Percentiles rank a stretch among this genome's conserved stretches.
Evolutionary conservation across 1,284 basidiomycete species (phyloP).

Genomic region (Melanopsichium pennsylvanicum): DNA sequence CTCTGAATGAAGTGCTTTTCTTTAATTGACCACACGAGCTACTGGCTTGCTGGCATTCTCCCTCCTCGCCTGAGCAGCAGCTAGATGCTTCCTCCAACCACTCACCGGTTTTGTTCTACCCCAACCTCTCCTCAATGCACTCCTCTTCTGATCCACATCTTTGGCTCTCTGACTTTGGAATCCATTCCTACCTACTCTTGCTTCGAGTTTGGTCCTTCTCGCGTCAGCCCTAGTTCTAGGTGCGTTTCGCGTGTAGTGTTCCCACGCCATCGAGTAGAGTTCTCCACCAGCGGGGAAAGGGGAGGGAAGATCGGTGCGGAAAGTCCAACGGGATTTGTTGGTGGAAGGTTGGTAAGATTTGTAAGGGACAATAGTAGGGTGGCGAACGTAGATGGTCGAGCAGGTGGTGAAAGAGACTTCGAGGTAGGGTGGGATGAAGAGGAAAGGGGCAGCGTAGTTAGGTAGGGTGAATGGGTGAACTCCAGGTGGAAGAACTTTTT

Average conservation of each 20-base stretch:
- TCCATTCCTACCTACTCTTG: constrained; percentile 49
- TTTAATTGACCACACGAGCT: constrained; percentile 17
- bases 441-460: constrained; percentile 83
- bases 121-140: constrained; percentile 54
- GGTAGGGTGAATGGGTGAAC: constrained; percentile 78
- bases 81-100: constrained; percentile 40
- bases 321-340: constrained; percentile 30
- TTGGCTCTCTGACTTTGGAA: constrained; percentile 52
- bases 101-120: constrained; percentile 45
- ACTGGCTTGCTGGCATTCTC: neutral
- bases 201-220: constrained; percentile 52
- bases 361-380: constrained; percentile 87
- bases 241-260: constrained; percentile 60
- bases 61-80: constrained; percentile 8
- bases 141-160: constrained; percentile 47
- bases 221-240: constrained; percentile 60
- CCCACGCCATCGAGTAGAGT: constrained; percentile 63
- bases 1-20: neutral
- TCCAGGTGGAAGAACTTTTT: constrained; percentile 52
- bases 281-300: constrained; percentile 61
- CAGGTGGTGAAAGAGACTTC: constrained; percentile 90
- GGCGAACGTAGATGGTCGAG: constrained; percentile 90
- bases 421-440: constrained; percentile 95
- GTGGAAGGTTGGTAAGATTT: neutral
- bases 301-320: constrained; percentile 59